Evolutionary conservation across 768 basidiomycete genomes (phyloP), one percentile per base, ranked within the genome.

Genomic region (Lenzites betulinus): DNA sequence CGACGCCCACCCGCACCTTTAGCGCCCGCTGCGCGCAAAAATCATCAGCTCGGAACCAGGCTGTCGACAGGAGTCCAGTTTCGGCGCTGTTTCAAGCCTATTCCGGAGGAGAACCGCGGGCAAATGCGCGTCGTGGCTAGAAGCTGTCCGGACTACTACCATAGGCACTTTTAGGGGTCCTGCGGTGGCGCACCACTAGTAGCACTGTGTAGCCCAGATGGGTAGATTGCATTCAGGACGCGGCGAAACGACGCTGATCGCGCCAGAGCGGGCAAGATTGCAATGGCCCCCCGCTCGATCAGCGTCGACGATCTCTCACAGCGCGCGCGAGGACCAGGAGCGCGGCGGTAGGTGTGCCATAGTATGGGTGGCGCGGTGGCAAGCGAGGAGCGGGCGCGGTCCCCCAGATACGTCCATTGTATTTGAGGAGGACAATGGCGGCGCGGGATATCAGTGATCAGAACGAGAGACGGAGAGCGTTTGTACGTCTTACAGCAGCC

Each of bases 191-290:
- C 30, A 33, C n/a, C n/a, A 33, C 30, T 33, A 33, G 30, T 11
- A 33, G 23, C 44, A 55, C 9, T 18, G 54, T 12, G 15, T 4
- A 13, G 48, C 39, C 56, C 28, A 58, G 56, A 58, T 50, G 48
- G 56, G 56, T 35, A 50, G 48, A 58, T 58, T 58, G 56, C 56
- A 51, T 50, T 58, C 56, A 58, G 56, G 56, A 51, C 56, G n/a
- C n/a, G 39, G 56, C 23, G 48, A 3, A 50, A 50, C 26, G 56
- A 50, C 56, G 56, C 56, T 58, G 56, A 58, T 58, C 56, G 48
- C 39, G 20, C 56, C 39, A 22, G 41, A 33, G 48, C 41, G 28
- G 56, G 56, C 49, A 42, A 43, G 48, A 58, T 58, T 58, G 48
- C 47, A 57, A 57, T 42, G 25, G 25, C 38, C 16, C 5, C 25